A percentile compares a stretch with the other conserved stretches of the same genome.
Conservation (phyloP, 2,329 filamentous ascomycete species). For the Verticillium nubilum region DNA sequence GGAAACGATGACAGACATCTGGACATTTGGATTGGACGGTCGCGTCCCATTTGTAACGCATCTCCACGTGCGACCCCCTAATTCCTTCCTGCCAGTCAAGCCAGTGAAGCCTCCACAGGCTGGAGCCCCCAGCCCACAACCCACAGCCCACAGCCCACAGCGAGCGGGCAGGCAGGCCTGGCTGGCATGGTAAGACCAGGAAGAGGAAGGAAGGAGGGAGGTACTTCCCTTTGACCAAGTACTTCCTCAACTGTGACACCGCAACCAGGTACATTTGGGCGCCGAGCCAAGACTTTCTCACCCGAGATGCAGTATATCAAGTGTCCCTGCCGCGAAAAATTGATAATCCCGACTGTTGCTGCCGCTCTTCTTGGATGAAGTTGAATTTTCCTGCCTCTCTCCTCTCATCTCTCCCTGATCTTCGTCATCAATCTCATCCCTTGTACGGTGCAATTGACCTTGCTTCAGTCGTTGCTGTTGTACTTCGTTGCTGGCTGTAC, state of each 20-base stretch:
- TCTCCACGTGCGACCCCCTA: neutral
- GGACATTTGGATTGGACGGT: neutral
- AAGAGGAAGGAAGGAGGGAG: neutral
- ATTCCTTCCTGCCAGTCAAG: neutral
- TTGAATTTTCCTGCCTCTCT: neutral
- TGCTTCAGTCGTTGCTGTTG: neutral
- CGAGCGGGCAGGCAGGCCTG: neutral
- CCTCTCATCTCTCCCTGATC: neutral
- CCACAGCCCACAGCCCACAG: neutral
- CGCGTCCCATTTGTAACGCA: neutral
- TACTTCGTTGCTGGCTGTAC: neutral
- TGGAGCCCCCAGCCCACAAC: neutral
- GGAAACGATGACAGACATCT: neutral
- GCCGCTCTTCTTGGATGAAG: neutral
- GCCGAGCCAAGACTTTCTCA: neutral
- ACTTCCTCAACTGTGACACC: neutral
- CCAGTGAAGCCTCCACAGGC: neutral
- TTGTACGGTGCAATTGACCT: neutral
- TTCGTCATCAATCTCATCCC: neutral
- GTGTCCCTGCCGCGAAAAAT: conserved; percentile 1
- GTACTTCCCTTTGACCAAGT: neutral
- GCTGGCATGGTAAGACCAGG: neutral
- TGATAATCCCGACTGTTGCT: neutral
- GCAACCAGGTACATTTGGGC: neutral
- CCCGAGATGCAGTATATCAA: neutral